Evolutionary conservation across 768 basidiomycete genomes (phyloP), one percentile per base, ranked within the genome.

Genomic region (Psilocybe subaeruginosa): DNA sequence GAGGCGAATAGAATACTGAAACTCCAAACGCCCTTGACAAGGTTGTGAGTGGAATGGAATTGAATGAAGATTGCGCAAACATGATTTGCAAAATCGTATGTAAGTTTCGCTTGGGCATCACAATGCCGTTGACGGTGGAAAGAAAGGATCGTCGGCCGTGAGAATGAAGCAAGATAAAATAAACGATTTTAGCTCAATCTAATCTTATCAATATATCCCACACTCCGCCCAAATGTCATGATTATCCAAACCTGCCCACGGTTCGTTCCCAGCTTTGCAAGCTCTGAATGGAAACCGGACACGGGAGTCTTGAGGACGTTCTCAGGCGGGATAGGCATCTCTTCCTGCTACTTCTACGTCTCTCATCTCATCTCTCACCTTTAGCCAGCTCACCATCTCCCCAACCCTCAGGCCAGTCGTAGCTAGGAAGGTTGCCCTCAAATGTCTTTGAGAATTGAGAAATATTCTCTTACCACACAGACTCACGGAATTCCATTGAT

Each of bases 401-500:
- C 6, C 11, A 27, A n/a, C 39, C 19, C 12, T 14, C 8, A 4
- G 12, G 8, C 2, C 23, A 23, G 23, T 23, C 23, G 23, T 35
- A 35, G 11, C 33, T 11, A 35, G 47, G 19, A 49, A 16, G 9
- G 9, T 11, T 47, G 31, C n/a, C 31, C 30, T 11, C 23, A 50
- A 14, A 64, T 63, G 62, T 8, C 31, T 31, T 37, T 66, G 4
- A 58, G 52, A 9, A 51, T 68, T 1, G 64, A 68, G 58, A 73
- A 64, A 53, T 71, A 69, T 39, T 54, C 57, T 6, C 58, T 74
- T 16, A 70, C 70, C 9, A 74, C 72, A 4, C 63, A 62, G 12
- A 73, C 72, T 1, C 64, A 71, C 54, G 72, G 73, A 7, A 62
- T 64, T 8, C 69, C 70, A 1, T 57, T 73, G 14, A 62, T 70